phyloP scores from a whole-genome alignment of 805 yeast species.

The Hanseniaspora lindneri region DNA sequence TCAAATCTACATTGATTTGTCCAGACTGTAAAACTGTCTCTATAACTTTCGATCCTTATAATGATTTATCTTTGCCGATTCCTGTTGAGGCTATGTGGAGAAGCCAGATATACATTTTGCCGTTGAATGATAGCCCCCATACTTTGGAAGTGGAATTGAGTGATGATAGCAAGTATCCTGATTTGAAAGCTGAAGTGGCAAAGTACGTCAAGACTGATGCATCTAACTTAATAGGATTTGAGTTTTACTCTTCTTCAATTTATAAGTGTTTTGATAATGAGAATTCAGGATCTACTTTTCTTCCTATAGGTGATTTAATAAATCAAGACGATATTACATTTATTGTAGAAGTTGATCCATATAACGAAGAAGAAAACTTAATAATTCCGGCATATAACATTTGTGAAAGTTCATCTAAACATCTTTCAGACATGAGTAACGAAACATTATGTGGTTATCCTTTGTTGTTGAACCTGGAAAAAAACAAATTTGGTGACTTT shows the following conservation, averaged over 20 bases:
- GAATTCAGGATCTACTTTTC: conserved; percentile 39
- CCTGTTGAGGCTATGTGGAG: conserved; percentile 69
- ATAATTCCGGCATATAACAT: conserved; percentile 50
- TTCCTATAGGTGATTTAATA: conserved; percentile 60
- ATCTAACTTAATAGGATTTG: conserved; percentile 39
- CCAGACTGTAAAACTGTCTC: conserved; percentile 72
- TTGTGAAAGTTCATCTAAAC: conserved; percentile 23
- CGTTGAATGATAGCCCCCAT: conserved; percentile 41
- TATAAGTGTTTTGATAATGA: conserved; percentile 57
- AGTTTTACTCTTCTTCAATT: conserved; percentile 55
- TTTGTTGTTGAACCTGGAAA: conserved; percentile 42
- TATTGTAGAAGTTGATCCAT: conserved; percentile 44
- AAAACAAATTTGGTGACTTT: conserved; percentile 4
- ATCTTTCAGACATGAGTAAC: conserved; percentile 23
- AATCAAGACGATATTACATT: conserved; percentile 49
- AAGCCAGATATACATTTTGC: conserved; percentile 49
- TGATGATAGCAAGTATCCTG: conserved; percentile 51
- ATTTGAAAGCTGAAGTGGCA: conserved; percentile 51
- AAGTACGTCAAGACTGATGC: conserved; percentile 32
- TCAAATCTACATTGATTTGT: conserved; percentile 79
- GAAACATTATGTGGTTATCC: conserved; percentile 62
- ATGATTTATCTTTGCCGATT: conserved; percentile 77
- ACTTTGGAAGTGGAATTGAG: conserved; percentile 59
- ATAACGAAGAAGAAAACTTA: conserved; percentile 34
- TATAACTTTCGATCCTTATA: conserved; percentile 87